Base-by-base conservation (phyloP, 495 filamentous ascomycete species). In the Penicillium parvum region DNA sequence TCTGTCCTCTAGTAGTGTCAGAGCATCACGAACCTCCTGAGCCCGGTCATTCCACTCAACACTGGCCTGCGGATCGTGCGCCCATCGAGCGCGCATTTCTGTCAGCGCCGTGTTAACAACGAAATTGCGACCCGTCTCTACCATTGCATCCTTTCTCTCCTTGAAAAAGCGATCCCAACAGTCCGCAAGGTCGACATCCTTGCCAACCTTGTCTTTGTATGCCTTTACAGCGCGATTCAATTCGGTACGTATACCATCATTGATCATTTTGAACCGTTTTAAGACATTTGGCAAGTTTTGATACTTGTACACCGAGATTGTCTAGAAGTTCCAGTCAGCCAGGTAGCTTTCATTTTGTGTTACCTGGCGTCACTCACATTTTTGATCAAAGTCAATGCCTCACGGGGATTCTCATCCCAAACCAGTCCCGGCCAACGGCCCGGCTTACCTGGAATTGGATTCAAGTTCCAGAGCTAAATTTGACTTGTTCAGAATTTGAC, bases 31-130 rank as follows among this genome's bases (percentile, higher is more conserved):
- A 14, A 33, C 30, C 30, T 9, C 30, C 11, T 14, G 30, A 33
- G 30, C 30, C 15, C 30, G 30, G 30, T 33, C 30, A 16, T 33
- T 33, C 30, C 30, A 33, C 30, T 33, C 30, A 33, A 33, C 30
- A 33, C 30, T 33, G 30, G 30, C 30, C 11, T 16, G 10, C 15
- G 30, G 15, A 33, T 33, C 30, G 11, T 33, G 30, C 10, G 30
- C 15, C 30, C 30, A 33, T 33, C 30, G 11, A 16, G 30, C 15
- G 30, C 15, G 30, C 30, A 33, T 33, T 33, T 16, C 4, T 14
- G 11, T 14, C 11, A 33, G 11, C 30, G 30, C 30, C 15, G 14
- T 20, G 1, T 29, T 47, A 5, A 27, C 23, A 27, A 27, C n/a
- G n/a, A n/a, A 27, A 11, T 27, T 27, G 23, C 23, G 23, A 11